These are phyloP conservation scores for Phytophthora tentaculata DNA, from an alignment of 352 stramenopile species.

Conservation along the genomic window DNA sequence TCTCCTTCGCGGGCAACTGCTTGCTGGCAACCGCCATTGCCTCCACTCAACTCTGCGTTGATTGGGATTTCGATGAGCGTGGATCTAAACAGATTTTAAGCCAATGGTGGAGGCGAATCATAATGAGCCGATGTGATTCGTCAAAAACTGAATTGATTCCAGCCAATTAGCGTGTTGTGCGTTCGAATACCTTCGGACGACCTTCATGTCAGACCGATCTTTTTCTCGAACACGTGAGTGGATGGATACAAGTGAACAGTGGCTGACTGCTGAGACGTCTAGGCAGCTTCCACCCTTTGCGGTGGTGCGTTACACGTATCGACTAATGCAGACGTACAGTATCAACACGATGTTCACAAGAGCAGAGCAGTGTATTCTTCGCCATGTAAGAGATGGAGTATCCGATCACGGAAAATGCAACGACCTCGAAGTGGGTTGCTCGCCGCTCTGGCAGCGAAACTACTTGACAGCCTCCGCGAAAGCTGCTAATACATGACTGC, in stretches of 20 bases:
- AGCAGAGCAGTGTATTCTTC: slow-evolving; percentile 40
- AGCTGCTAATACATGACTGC: slow-evolving; percentile 21
- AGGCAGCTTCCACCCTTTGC: too few species aligned
- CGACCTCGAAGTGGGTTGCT: slow-evolving; percentile 15
- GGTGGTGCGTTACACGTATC: neutral
- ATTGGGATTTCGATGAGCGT: slow-evolving; percentile 21
- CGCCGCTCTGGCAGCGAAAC: slow-evolving; percentile 10
- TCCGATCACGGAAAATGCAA: too few species aligned
- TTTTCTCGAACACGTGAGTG: too few species aligned
- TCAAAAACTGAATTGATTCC: neutral
- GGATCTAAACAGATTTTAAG: slow-evolving; percentile 6
- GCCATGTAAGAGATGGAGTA: slow-evolving; percentile 35
- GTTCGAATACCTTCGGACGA: neutral
- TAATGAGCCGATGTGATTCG: neutral
- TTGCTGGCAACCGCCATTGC: slow-evolving; percentile 63
- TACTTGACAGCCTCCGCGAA: slow-evolving; percentile 16
- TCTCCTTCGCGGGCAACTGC: slow-evolving; percentile 94
- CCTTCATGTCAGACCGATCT: slow-evolving; percentile 15
- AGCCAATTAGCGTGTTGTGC: neutral
- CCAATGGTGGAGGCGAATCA: neutral
- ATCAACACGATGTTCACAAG: slow-evolving; percentile 11
- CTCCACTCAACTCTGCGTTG: slow-evolving; percentile 27
- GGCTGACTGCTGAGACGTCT: too few species aligned
- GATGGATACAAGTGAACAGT: too few species aligned
- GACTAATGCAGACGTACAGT: neutral